These are phyloP conservation scores for Carallia brachiata DNA, from an alignment of 345 rosid species.

Conservation along the genomic window DNA sequence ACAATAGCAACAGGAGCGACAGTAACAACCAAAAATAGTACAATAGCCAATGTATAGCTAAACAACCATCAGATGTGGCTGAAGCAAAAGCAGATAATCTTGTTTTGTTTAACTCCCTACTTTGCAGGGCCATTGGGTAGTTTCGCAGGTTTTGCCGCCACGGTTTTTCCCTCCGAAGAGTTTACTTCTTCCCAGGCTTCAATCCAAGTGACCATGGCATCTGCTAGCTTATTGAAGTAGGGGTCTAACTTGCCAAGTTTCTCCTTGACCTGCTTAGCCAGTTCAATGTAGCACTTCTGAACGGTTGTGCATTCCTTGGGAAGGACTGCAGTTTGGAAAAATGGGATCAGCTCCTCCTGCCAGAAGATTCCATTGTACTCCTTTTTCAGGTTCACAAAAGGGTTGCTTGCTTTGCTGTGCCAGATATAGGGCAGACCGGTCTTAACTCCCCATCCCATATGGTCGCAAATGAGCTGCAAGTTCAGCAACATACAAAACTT, in stretches of 20 bases:
- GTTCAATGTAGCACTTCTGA: conserved; percentile 46
- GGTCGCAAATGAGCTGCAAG: conserved; percentile 52
- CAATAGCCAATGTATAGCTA: neutral
- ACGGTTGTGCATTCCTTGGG: conserved; percentile 48
- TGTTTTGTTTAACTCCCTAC: conserved; percentile 1
- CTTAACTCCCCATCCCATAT: conserved; percentile 56
- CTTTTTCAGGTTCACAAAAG: conserved; percentile 40
- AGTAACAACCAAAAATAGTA: neutral
- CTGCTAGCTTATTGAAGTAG: conserved; percentile 45
- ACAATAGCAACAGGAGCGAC: conserved; percentile 2
- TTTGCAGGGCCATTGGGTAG: conserved; percentile 18
- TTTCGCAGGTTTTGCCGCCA: conserved; percentile 1
- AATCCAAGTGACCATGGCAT: conserved; percentile 56
- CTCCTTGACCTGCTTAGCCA: conserved; percentile 42
- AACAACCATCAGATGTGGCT: neutral
- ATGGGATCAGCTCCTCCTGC: conserved; percentile 51
- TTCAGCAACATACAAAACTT: neutral
- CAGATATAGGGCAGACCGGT: conserved; percentile 40
- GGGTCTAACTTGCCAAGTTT: conserved; percentile 43
- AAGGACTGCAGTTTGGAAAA: conserved; percentile 40
- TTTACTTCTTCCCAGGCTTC: conserved; percentile 57
- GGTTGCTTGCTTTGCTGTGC: conserved; percentile 48
- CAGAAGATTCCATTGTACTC: conserved; percentile 43
- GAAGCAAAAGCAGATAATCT: neutral
- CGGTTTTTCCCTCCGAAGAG: conserved; percentile 14